Evolutionary conservation across 2,329 filamentous ascomycete species (phyloP).

Genomic region (Penicillium rolfsii): DNA sequence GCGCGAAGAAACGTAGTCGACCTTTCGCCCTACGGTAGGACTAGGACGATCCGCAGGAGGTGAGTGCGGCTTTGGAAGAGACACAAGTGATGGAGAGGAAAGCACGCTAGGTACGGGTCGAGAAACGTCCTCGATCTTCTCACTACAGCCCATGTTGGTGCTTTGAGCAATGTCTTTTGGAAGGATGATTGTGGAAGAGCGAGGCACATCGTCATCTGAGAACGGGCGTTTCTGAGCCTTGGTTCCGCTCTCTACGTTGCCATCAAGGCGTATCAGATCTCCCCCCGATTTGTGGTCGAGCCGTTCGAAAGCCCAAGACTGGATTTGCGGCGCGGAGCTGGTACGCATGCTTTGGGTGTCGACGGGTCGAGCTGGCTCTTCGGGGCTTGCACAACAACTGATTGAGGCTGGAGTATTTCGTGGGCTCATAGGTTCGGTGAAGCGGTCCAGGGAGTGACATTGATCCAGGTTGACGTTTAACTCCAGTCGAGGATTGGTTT

Average conservation of each 20-base stretch:
- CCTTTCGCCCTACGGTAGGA: constrained; percentile 22
- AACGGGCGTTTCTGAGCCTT: constrained; percentile 10
- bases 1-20: constrained; percentile 19
- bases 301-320: constrained; percentile 17
- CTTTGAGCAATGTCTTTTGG: background rate
- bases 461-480: constrained; percentile 26
- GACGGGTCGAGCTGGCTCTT: background rate
- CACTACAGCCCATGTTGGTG: background rate
- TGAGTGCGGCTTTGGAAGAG: background rate
- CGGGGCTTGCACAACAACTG: constrained; percentile 12
- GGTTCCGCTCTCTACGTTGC: background rate
- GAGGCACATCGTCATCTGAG: constrained; percentile 13
- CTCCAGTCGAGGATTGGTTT: constrained; percentile 23
- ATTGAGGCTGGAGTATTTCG: constrained; percentile 26
- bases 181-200: constrained; percentile 4
- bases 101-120: constrained; percentile 16
- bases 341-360: constrained; percentile 12
- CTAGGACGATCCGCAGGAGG: constrained; percentile 9
- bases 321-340: constrained; percentile 10
- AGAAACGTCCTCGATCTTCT: background rate
- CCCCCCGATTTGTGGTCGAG: constrained; percentile 16
- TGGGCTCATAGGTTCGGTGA: constrained; percentile 21
- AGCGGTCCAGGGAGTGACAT: constrained; percentile 23
- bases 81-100: constrained; percentile 15
- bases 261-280: background rate